These are phyloP conservation scores for Arachnomyces sp. DNA, from an alignment of 2,329 filamentous ascomycete genomes.

Conservation along the genomic window DNA sequence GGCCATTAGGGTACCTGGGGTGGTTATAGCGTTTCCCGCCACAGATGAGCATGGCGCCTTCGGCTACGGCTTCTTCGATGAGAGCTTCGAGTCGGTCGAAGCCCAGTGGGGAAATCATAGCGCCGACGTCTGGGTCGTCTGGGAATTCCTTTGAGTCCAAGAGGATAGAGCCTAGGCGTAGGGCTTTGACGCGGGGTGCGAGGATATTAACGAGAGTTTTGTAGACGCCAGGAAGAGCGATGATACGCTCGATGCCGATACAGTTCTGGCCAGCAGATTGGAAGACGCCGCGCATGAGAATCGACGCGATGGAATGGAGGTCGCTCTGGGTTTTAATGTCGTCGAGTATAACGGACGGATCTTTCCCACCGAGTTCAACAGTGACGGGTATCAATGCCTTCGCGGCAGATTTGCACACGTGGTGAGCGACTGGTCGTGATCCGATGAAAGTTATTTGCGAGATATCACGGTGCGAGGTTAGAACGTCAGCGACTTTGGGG, in stretches of 20 bases:
- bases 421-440: slow-evolving; percentile 74
- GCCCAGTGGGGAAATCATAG: slow-evolving; percentile 70
- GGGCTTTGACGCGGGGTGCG: slow-evolving; percentile 60
- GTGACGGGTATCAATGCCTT: slow-evolving; percentile 79
- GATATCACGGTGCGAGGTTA: slow-evolving; percentile 78
- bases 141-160: slow-evolving; percentile 32
- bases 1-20: slow-evolving; percentile 64
- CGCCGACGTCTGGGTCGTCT: slow-evolving; percentile 62
- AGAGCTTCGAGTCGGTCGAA: slow-evolving; percentile 70
- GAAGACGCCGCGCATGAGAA: slow-evolving; percentile 86
- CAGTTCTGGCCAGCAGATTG: slow-evolving; percentile 96
- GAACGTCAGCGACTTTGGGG: slow-evolving; percentile 68
- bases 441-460: slow-evolving; percentile 94
- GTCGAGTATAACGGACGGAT: slow-evolving; percentile 82
- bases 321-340: slow-evolving; percentile 51
- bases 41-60: slow-evolving; percentile 71
- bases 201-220: slow-evolving; percentile 61
- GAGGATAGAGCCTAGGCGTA: slow-evolving; percentile 67
- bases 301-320: slow-evolving; percentile 65
- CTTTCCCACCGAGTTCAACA: slow-evolving; percentile 90
- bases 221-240: slow-evolving; percentile 71
- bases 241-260: slow-evolving; percentile 89
- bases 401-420: slow-evolving; percentile 78
- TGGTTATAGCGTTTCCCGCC: slow-evolving; percentile 68
- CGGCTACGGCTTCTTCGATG: slow-evolving; percentile 64